Conservation (phyloP, 2,329 filamentous ascomycete species). For the Pseudogymnoascus sp. region DNA sequence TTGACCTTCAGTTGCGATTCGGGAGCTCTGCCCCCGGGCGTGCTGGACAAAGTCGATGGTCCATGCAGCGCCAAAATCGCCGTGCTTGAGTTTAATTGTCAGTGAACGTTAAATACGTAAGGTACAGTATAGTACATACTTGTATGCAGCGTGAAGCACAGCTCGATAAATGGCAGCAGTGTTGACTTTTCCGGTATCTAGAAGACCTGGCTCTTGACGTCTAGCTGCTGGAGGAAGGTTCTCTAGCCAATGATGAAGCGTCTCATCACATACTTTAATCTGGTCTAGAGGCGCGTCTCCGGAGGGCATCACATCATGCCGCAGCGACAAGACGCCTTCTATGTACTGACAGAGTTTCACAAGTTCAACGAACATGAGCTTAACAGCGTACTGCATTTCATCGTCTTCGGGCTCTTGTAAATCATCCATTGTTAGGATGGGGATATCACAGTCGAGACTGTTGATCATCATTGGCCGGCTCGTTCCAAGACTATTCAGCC, state of each 20-base stretch:
- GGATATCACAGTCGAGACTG: slow-evolving; percentile 19
- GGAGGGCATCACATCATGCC: not conserved
- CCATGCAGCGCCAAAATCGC: slow-evolving; percentile 4
- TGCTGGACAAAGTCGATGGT: not conserved
- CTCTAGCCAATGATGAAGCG: slow-evolving; percentile 11
- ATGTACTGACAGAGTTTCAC: slow-evolving; percentile 20
- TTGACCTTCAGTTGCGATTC: slow-evolving; percentile 12
- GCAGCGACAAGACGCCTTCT: slow-evolving; percentile 18
- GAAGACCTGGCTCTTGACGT: not conserved
- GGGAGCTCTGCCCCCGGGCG: not conserved
- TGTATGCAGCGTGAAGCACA: not conserved
- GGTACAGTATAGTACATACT: not conserved
- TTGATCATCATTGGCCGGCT: slow-evolving; percentile 20
- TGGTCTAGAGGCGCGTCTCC: slow-evolving; percentile 6
- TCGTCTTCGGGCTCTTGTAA: slow-evolving; percentile 17
- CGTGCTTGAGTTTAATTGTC: not conserved
- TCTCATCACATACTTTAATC: slow-evolving; percentile 14
- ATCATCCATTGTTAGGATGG: slow-evolving; percentile 15
- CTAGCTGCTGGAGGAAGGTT: slow-evolving; percentile 5
- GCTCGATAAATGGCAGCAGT: slow-evolving; percentile 3
- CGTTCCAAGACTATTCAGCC: slow-evolving; percentile 18
- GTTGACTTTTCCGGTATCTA: not conserved
- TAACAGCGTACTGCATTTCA: slow-evolving; percentile 16
- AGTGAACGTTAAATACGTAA: not conserved
- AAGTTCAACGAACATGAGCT: slow-evolving; percentile 19